A percentile compares a stretch with the other conserved stretches of the same genome.
Evolutionary conservation across 768 basidiomycete species (phyloP).

Genomic region (Trametes cubensis): DNA sequence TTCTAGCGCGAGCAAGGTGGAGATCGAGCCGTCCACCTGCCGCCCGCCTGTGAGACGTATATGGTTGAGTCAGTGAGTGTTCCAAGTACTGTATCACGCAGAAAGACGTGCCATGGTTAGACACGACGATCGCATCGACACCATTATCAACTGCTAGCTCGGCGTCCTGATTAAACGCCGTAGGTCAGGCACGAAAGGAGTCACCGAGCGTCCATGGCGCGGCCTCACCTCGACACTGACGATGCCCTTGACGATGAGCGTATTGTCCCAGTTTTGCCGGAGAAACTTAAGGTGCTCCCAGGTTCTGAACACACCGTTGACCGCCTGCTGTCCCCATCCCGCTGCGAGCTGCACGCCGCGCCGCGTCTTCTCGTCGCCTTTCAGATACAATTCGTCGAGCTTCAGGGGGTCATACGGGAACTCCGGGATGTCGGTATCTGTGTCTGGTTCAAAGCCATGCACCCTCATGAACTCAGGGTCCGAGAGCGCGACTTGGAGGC

Average conservation of each 20-base stretch:
- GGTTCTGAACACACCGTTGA: constrained; percentile 60
- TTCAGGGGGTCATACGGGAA: constrained; percentile 65
- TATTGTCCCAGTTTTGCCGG: constrained; percentile 75
- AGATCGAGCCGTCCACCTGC: constrained; percentile 78
- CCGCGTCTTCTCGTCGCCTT: constrained; percentile 51
- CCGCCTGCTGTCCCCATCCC: constrained; percentile 65
- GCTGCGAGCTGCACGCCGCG: constrained; percentile 50
- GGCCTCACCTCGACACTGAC: constrained; percentile 56
- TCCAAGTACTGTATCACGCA: not conserved
- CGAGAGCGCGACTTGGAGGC: constrained; percentile 65
- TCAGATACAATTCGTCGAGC: constrained; percentile 43
- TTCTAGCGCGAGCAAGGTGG: constrained; percentile 72
- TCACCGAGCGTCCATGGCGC: not conserved
- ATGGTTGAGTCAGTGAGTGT: not conserved
- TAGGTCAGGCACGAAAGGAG: no score
- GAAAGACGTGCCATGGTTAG: constrained; percentile 65
- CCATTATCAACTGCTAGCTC: constrained; percentile 66
- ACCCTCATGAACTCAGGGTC: constrained; percentile 81
- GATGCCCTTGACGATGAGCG: constrained; percentile 78
- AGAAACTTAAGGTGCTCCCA: constrained; percentile 77
- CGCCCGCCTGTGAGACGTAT: constrained; percentile 54
- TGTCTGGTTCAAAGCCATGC: constrained; percentile 48
- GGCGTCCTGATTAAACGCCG: constrained; percentile 51
- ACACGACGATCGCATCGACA: constrained; percentile 75
- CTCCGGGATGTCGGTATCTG: constrained; percentile 39